These are phyloP conservation scores for Syncephalis fuscata DNA, from an alignment of 371 early-diverging fungal genomes.

Conservation along the genomic window DNA sequence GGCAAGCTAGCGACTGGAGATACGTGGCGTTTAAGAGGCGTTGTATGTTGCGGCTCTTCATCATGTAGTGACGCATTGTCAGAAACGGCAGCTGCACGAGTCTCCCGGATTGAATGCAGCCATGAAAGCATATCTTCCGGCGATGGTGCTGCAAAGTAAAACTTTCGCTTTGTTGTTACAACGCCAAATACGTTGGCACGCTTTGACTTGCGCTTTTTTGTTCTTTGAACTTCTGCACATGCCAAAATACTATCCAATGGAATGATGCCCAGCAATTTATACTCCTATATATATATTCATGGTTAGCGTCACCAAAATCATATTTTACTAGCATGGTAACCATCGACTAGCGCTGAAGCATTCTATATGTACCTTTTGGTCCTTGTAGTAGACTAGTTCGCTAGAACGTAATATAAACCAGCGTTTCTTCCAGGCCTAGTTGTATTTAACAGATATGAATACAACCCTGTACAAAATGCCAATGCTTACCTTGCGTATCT, in stretches of 20 bases:
- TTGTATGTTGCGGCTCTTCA: too few species aligned
- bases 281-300: neutral
- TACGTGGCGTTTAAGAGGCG: too few species aligned
- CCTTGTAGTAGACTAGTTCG: slow-evolving; percentile 55
- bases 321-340: too few species aligned
- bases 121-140: neutral
- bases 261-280: too few species aligned
- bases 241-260: neutral
- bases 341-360: too few species aligned
- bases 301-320: slow-evolving; percentile 4
- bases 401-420: slow-evolving; percentile 70
- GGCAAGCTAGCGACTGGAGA: too few species aligned
- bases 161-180: neutral
- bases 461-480: neutral
- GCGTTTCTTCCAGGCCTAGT: slow-evolving; percentile 56
- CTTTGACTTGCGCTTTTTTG: neutral
- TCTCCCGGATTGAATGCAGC: too few species aligned
- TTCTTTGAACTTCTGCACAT: neutral
- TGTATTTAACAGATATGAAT: neutral
- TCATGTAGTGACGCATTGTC: too few species aligned
- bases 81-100: too few species aligned
- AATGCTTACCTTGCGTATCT: too few species aligned
- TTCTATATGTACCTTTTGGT: slow-evolving; percentile 44
- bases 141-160: neutral
- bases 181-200: neutral